Conservation (phyloP, 2,329 filamentous ascomycete species). For the Tolypocladium tropicale region DNA sequence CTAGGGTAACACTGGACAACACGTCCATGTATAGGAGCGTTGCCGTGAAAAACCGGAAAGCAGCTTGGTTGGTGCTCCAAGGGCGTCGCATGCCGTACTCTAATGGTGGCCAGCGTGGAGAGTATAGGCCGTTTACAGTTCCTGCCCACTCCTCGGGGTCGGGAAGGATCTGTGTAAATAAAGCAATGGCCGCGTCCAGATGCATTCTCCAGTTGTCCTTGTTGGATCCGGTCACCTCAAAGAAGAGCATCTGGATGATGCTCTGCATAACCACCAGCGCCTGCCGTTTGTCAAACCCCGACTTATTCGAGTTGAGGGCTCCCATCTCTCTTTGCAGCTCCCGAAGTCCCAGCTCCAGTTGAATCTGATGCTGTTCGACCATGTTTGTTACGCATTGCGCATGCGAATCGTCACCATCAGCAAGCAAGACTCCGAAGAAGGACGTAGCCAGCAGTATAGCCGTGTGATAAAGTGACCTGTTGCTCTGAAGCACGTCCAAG, state of each 20-base stretch:
- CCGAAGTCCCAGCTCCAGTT: slow-evolving; percentile 32
- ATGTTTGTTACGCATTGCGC: slow-evolving; percentile 24
- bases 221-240: slow-evolving; percentile 35
- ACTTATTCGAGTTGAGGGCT: slow-evolving; percentile 20
- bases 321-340: slow-evolving; percentile 33
- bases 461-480: slow-evolving; percentile 47
- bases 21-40: slow-evolving; percentile 39
- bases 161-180: slow-evolving; percentile 36
- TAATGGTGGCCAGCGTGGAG: slow-evolving; percentile 22
- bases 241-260: slow-evolving; percentile 43
- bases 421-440: slow-evolving; percentile 40
- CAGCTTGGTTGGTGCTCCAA: slow-evolving; percentile 35
- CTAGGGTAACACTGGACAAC: slow-evolving; percentile 36
- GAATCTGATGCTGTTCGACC: slow-evolving; percentile 29
- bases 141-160: slow-evolving; percentile 25
- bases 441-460: slow-evolving; percentile 46
- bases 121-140: slow-evolving; percentile 19
- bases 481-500: slow-evolving; percentile 43
- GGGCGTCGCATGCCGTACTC: slow-evolving; percentile 21
- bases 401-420: slow-evolving; percentile 19
- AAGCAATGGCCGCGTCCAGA: slow-evolving; percentile 36
- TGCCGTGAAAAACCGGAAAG: slow-evolving; percentile 35
- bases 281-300: slow-evolving; percentile 19
- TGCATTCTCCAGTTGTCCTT: slow-evolving; percentile 40
- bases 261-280: slow-evolving; percentile 34